phyloP scores from a whole-genome alignment of 306 rosid species.

The Medicago ruthenica region DNA sequence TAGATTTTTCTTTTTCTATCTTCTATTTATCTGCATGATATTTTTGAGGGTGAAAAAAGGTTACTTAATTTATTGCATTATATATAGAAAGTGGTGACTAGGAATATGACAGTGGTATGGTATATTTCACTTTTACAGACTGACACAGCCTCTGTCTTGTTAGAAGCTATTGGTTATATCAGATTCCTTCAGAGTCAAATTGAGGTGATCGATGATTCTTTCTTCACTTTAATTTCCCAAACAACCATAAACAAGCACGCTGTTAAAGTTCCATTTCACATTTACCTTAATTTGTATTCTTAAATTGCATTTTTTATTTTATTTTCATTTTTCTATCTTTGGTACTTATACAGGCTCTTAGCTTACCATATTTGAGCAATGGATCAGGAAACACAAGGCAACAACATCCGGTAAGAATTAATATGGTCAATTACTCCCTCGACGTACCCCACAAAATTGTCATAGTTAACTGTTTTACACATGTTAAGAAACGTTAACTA shows the following conservation, averaged over 20 bases:
- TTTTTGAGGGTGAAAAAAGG: neutral
- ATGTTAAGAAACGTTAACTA: too few relatives aligned
- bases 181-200: slow-evolving; percentile 99
- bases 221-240: slow-evolving; percentile 43
- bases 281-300: slow-evolving; percentile 40
- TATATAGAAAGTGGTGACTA: slow-evolving; percentile 36
- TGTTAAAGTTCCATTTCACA: slow-evolving; percentile 54
- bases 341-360: slow-evolving; percentile 79
- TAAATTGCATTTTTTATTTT: slow-evolving; percentile 30
- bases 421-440: too few relatives aligned
- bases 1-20: too few relatives aligned
- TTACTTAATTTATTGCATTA: slow-evolving; percentile 46
- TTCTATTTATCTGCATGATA: neutral
- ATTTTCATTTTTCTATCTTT: neutral
- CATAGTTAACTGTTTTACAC: too few relatives aligned
- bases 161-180: slow-evolving; percentile 98
- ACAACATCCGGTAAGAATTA: slow-evolving; percentile 69
- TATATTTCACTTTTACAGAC: slow-evolving; percentile 79
- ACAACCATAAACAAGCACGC: slow-evolving; percentile 64
- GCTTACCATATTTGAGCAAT: slow-evolving; percentile 87
- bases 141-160: slow-evolving; percentile 99
- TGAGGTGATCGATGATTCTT: slow-evolving; percentile 76
- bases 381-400: slow-evolving; percentile 71
- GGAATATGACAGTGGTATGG: slow-evolving; percentile 59
- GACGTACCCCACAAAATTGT: too few relatives aligned